Evolutionary conservation across 2,329 filamentous ascomycete genomes (phyloP).

Genomic region (Lachnellula occidentalis): DNA sequence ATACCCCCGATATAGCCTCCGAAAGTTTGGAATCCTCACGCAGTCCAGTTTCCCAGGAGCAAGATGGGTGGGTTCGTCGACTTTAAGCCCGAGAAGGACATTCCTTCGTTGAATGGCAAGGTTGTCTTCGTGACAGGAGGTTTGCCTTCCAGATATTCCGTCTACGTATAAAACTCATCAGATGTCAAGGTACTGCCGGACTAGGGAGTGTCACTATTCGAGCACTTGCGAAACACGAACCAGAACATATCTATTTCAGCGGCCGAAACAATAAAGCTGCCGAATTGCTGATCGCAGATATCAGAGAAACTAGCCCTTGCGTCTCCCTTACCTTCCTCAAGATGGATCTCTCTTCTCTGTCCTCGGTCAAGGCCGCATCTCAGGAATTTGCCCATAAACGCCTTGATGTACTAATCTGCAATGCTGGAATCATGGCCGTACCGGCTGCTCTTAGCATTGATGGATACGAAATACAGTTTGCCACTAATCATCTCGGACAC

Average conservation of each 20-base stretch:
- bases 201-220: conserved; percentile 40
- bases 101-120: conserved; percentile 12
- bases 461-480: conserved; percentile 44
- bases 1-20: background rate
- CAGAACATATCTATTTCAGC: conserved; percentile 34
- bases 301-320: conserved; percentile 24
- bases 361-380: conserved; percentile 37
- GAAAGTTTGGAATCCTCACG: background rate
- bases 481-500: conserved; percentile 44
- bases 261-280: conserved; percentile 34
- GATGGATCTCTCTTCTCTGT: conserved; percentile 41
- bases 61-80: background rate
- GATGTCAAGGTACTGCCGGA: conserved; percentile 31
- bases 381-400: conserved; percentile 32
- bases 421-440: conserved; percentile 40
- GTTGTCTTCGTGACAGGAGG: conserved; percentile 19
- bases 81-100: conserved; percentile 15
- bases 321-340: conserved; percentile 33
- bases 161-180: background rate
- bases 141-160: background rate
- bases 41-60: background rate
- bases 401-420: conserved; percentile 42
- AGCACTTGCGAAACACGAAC: conserved; percentile 36
- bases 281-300: conserved; percentile 34
- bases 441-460: conserved; percentile 36